Evolutionary conservation across 192 early-diverging fungal species (phyloP).

Genomic region (Podila epicladia): DNA sequence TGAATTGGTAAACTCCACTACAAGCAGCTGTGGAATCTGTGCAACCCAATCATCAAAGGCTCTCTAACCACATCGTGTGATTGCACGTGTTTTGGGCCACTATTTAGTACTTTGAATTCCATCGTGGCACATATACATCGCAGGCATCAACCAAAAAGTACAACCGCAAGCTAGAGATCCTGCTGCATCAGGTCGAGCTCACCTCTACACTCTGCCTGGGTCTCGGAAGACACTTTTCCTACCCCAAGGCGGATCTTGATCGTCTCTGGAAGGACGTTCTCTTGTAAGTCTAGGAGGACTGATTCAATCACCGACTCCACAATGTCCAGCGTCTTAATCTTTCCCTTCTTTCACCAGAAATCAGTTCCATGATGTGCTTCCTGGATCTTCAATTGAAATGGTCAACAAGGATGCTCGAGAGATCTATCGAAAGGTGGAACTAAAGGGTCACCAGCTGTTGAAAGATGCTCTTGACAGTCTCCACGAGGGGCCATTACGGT

Average conservation of each 20-base stretch:
- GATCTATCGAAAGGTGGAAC: conserved; percentile 54
- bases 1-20: conserved; percentile 71
- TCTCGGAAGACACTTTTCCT: conserved; percentile 39
- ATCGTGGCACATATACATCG: conserved; percentile 97
- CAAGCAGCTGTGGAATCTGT: no score
- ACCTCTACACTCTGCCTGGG: conserved; percentile 55
- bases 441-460: conserved; percentile 48
- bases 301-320: no score
- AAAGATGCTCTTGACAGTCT: conserved; percentile 56
- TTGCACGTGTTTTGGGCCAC: neutral
- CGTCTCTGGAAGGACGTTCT: conserved; percentile 90
- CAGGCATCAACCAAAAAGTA: conserved; percentile 86
- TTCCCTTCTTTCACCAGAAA: conserved; percentile 52
- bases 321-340: neutral
- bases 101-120: conserved; percentile 92
- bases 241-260: conserved; percentile 82
- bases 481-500: conserved; percentile 17
- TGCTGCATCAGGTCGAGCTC: conserved; percentile 89
- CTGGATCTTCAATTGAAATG: conserved; percentile 89
- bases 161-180: conserved; percentile 87
- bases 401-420: conserved; percentile 88
- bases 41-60: no score
- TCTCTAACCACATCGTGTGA: no score
- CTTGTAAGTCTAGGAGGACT: conserved; percentile 58
- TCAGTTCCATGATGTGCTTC: conserved; percentile 98